Evolutionary conservation across 2,329 filamentous ascomycete species (phyloP).

Genomic region (Coleophoma eucalyptorum): DNA sequence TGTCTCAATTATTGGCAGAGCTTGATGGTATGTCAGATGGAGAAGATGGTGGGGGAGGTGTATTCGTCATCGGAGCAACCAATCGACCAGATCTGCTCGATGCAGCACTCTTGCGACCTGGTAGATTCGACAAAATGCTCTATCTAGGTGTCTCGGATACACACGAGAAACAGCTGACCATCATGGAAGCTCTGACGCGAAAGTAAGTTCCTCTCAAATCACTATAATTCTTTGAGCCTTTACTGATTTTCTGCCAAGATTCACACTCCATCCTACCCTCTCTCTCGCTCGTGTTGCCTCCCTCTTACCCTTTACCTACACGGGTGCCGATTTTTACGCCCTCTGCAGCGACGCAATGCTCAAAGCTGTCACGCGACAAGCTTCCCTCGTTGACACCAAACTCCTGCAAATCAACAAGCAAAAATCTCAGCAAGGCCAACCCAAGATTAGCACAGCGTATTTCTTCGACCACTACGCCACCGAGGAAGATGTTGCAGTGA

Average conservation of each 20-base stretch:
- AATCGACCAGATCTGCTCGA: slow-evolving; percentile 93
- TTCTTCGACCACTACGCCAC: slow-evolving; percentile 93
- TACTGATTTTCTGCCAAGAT: slow-evolving; percentile 45
- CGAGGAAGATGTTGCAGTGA: slow-evolving; percentile 77
- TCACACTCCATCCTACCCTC: slow-evolving; percentile 75
- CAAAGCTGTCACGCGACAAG: slow-evolving; percentile 92
- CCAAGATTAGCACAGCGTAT: slow-evolving; percentile 72
- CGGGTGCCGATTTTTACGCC: slow-evolving; percentile 94
- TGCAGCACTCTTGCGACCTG: slow-evolving; percentile 81
- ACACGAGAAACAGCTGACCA: slow-evolving; percentile 92
- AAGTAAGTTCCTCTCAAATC: slow-evolving; percentile 61
- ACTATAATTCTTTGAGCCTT: slow-evolving; percentile 1
- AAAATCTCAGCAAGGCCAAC: slow-evolving; percentile 13
- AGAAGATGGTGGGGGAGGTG: slow-evolving; percentile 74
- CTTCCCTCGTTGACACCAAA: slow-evolving; percentile 77
- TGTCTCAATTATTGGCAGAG: slow-evolving; percentile 90
- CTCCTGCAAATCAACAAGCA: slow-evolving; percentile 64
- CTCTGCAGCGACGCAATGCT: slow-evolving; percentile 98
- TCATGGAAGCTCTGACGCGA: slow-evolving; percentile 87
- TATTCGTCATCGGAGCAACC: slow-evolving; percentile 95
- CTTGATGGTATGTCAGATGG: slow-evolving; percentile 97
- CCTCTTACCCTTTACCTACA: slow-evolving; percentile 89
- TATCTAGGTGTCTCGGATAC: slow-evolving; percentile 96
- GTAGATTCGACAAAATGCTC: slow-evolving; percentile 96
- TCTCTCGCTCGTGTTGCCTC: slow-evolving; percentile 73